phyloP scores from a whole-genome alignment of 805 yeast species.

The Priceomyces castillae region DNA sequence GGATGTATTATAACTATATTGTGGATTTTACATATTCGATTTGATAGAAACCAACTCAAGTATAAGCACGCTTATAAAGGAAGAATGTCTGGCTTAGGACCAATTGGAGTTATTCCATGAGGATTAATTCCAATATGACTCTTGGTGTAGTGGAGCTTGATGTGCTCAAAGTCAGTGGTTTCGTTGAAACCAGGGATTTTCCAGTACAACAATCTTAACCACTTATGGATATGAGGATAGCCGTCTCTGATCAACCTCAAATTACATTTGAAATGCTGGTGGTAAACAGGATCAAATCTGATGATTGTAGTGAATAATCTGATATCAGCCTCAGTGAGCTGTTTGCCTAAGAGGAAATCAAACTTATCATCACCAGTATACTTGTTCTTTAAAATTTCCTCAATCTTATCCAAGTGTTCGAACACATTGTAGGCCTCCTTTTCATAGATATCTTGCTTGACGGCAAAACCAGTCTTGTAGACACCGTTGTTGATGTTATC shows the following conservation, averaged over 20 bases:
- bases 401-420: constrained; percentile 66
- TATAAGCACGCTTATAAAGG: constrained; percentile 13
- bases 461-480: constrained; percentile 88
- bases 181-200: constrained; percentile 62
- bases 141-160: constrained; percentile 87
- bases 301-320: constrained; percentile 83
- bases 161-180: constrained; percentile 86
- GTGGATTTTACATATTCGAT: too few species aligned
- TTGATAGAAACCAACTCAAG: too few species aligned
- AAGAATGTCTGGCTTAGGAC: constrained; percentile 78
- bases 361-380: constrained; percentile 27
- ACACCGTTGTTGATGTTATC: constrained; percentile 89
- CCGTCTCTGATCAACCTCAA: constrained; percentile 74
- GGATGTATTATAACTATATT: too few species aligned
- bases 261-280: constrained; percentile 94
- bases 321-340: constrained; percentile 86
- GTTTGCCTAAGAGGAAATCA: constrained; percentile 53
- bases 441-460: constrained; percentile 79
- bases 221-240: constrained; percentile 73
- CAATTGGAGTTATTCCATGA: constrained; percentile 76
- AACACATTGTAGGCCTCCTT: constrained; percentile 62
- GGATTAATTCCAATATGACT: constrained; percentile 83
- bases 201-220: constrained; percentile 88
- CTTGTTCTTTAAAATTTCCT: constrained; percentile 50
- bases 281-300: constrained; percentile 90